These are phyloP conservation scores for Avena sativa DNA, from an alignment of 176 grass and related monocot species.

Conservation along the genomic window DNA sequence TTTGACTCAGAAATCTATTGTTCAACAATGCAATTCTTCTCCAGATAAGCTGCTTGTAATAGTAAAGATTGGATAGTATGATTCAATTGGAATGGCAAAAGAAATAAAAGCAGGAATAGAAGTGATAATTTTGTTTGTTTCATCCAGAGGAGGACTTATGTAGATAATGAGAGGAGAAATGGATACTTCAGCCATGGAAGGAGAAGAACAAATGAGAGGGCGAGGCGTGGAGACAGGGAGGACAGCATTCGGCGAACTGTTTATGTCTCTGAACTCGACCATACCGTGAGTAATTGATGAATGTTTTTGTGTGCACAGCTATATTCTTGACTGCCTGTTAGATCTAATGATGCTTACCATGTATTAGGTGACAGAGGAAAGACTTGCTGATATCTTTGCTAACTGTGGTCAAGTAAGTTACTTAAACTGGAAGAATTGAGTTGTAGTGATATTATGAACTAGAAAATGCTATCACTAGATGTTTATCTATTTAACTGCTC, in stretches of 20 bases:
- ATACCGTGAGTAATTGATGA: slow-evolving; percentile 69
- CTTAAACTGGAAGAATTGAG: slow-evolving; percentile 20
- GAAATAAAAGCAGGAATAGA: slow-evolving; percentile 3
- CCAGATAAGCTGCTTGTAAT: slow-evolving; percentile 28
- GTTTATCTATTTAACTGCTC: slow-evolving; percentile 2
- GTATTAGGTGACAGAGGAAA: slow-evolving; percentile 93
- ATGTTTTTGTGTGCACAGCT: slow-evolving; percentile 1
- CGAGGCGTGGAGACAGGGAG: slow-evolving; percentile 66
- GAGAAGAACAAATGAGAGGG: slow-evolving; percentile 64
- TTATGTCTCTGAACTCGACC: slow-evolving; percentile 90
- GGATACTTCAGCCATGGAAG: slow-evolving; percentile 62
- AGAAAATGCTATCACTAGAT: slow-evolving; percentile 11
- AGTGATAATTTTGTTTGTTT: slow-evolving; percentile 11
- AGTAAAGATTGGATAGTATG: background rate
- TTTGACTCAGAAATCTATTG: background rate
- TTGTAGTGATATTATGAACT: background rate
- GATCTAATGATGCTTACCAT: slow-evolving; percentile 41
- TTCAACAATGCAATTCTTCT: slow-evolving; percentile 6
- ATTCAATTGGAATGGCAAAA: slow-evolving; percentile 13
- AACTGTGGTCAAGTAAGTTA: slow-evolving; percentile 89
- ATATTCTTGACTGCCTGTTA: slow-evolving; percentile 30
- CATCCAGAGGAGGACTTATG: slow-evolving; percentile 25
- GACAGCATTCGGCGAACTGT: slow-evolving; percentile 87
- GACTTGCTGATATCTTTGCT: slow-evolving; percentile 91
- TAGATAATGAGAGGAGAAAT: slow-evolving; percentile 59